Conservation (phyloP, 2,329 filamentous ascomycete species). For the Cladosporium sp. region DNA sequence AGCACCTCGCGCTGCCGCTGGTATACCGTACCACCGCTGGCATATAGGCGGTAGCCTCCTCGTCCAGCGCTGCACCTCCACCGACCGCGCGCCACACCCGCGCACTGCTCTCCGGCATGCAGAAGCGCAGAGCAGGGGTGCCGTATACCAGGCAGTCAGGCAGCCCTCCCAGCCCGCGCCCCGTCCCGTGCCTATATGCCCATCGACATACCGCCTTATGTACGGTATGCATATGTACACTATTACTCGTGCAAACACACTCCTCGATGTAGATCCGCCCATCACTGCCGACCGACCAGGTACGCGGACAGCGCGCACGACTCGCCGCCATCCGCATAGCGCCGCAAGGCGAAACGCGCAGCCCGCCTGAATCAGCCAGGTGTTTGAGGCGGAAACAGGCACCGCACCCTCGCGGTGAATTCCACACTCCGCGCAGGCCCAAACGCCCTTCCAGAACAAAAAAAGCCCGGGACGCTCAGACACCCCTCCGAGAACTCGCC, state of each 20-base stretch:
- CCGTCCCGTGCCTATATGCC: neutral
- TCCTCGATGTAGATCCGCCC: too few species aligned
- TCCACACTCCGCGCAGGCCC: too few species aligned
- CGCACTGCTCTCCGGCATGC: neutral
- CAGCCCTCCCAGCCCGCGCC: too few species aligned
- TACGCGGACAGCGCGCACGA: neutral
- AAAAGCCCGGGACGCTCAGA: neutral
- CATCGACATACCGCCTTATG: neutral
- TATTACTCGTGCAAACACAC: too few species aligned
- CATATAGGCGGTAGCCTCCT: neutral
- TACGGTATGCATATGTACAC: too few species aligned
- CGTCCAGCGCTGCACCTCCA: neutral
- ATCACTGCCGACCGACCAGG: conserved; percentile 4
- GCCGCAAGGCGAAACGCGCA: neutral
- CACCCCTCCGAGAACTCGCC: neutral
- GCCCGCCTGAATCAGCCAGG: neutral
- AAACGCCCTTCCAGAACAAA: too few species aligned
- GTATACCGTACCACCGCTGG: neutral
- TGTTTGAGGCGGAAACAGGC: neutral
- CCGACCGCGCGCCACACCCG: neutral
- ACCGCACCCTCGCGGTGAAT: too few species aligned
- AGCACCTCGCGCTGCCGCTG: too few species aligned
- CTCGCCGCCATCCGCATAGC: neutral
- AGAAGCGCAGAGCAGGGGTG: neutral
- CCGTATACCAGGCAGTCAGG: neutral